Evolutionary conservation across 2,329 filamentous ascomycete genomes (phyloP), one percentile per base, ranked within the genome.

Genomic region (Ceratocystis ficicola): DNA sequence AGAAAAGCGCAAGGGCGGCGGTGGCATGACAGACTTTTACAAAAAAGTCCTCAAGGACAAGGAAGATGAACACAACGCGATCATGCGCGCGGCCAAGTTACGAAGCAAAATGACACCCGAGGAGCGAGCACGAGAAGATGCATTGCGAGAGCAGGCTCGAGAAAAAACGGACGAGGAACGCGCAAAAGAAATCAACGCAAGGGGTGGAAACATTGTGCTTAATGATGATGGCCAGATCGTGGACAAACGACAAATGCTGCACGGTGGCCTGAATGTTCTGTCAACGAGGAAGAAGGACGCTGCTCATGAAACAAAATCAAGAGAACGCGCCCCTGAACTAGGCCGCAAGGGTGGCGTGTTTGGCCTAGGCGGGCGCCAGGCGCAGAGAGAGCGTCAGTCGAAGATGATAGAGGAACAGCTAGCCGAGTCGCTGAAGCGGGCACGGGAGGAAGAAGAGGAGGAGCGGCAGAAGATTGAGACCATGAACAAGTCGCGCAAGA

Each of bases 151-250:
- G 17, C 25, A 72, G 1, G 73, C 74, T 28, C 75, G 76, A 65
- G 78, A 79, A 62, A 84, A 82, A 73, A 78, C 79, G 0, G 85
- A 86, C 20, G 81, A 81, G 1, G 83, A 91, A 44, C 71, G 85
- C n/a, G 87, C 86, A 3, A 80, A 78, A 61, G 86, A 89, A 71
- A 80, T 90, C 64, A 86, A 86, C 65, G 80, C 83, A 48, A 84
- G 79, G 68, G 83, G 77, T 69, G 85, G 76, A 0, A 77, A 78
- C 2, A 81, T 94, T 48, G 81, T 84, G 6, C 76, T 93, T 71
- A 93, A 93, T 71, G 89, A 94, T 68, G 89, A 94, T 48, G 89
- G 89, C 0, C 84, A 92, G 72, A 86, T 94, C 1, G 86, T 90
- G 30, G 89, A 95, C 73, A 93, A 91, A 77, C 81, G 89, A n/a